These are phyloP conservation scores for Medicago arabica DNA, from an alignment of 306 rosid genomes.

Conservation along the genomic window DNA sequence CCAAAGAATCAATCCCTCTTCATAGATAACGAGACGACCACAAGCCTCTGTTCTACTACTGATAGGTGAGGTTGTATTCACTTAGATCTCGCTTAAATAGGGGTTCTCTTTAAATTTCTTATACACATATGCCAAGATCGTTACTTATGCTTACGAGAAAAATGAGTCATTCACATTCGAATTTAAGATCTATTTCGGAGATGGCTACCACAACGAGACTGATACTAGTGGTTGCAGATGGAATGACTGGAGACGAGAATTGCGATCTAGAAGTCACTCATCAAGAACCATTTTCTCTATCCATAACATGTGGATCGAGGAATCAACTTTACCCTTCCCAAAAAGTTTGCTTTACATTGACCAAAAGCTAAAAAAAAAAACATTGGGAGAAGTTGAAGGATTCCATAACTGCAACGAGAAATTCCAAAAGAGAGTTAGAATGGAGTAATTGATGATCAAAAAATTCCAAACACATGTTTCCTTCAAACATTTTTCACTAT, in stretches of 20 bases:
- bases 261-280: neutral
- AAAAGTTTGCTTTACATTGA: neutral
- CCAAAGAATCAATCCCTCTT: neutral
- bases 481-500: neutral
- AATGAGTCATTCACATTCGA: neutral
- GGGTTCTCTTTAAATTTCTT: neutral
- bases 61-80: neutral
- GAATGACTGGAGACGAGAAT: neutral
- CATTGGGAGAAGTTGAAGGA: neutral
- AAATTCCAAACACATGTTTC: neutral
- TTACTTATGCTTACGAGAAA: neutral
- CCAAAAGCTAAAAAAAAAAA: neutral
- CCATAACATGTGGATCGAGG: neutral
- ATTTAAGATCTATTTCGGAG: neutral
- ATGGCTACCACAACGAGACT: neutral
- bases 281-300: neutral
- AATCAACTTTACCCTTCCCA: neutral
- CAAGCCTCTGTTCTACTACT: no score
- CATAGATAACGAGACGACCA: neutral
- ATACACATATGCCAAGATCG: neutral
- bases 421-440: neutral
- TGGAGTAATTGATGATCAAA: neutral
- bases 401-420: neutral
- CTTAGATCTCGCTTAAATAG: neutral
- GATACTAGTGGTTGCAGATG: neutral